These are phyloP conservation scores for Cystofilobasidium macerans DNA, from an alignment of 768 basidiomycete species.

Conservation along the genomic window DNA sequence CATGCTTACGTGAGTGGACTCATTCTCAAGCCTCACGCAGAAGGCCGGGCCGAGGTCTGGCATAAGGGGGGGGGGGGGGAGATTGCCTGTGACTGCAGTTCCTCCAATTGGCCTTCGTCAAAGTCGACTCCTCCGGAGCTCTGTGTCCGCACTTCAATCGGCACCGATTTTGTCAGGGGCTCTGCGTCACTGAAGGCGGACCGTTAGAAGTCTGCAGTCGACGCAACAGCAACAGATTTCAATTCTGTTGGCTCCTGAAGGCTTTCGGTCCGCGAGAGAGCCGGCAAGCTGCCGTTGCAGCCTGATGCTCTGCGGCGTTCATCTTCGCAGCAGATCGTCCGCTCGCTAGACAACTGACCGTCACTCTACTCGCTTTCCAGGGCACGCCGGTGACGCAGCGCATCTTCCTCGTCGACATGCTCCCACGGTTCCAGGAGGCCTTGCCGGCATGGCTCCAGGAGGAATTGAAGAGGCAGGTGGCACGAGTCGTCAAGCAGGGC, in stretches of 20 bases:
- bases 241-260: too few relatives aligned
- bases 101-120: too few relatives aligned
- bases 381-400: slow-evolving; percentile 19
- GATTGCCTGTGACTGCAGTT: too few relatives aligned
- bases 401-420: slow-evolving; percentile 8
- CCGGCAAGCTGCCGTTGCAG: too few relatives aligned
- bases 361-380: background rate
- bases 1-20: slow-evolving; percentile 20
- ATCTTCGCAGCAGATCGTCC: background rate
- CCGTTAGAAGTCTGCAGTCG: too few relatives aligned
- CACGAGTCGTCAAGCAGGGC: background rate
- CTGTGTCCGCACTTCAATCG: too few relatives aligned
- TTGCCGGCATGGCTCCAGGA: slow-evolving; percentile 16
- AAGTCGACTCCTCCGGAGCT: too few relatives aligned
- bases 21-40: background rate
- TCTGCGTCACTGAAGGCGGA: too few relatives aligned
- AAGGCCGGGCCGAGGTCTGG: background rate
- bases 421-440: background rate
- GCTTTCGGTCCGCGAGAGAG: too few relatives aligned
- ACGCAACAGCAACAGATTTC: too few relatives aligned
- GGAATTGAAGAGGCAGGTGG: slow-evolving; percentile 7
- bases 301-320: background rate
- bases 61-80: background rate
- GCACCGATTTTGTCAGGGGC: too few relatives aligned
- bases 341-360: background rate